Percentiles rank a stretch among this genome's conserved stretches.
phyloP scores from a whole-genome alignment of 176 grass and related monocot genomes.

The Metroxylon sagu region DNA sequence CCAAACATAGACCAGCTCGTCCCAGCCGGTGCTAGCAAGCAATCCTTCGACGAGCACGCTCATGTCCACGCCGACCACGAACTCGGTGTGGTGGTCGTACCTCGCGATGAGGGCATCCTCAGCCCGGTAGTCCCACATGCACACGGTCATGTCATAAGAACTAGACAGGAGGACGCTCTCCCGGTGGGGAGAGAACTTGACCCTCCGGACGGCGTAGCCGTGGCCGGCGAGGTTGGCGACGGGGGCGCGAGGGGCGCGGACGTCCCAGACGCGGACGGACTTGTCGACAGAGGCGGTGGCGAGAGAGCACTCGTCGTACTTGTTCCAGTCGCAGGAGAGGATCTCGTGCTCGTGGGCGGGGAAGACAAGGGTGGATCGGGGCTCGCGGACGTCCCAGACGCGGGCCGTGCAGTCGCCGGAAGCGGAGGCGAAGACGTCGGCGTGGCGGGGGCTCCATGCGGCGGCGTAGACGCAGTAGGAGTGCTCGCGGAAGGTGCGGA shows the following conservation, averaged over 20 bases:
- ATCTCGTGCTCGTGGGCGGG: slow-evolving; percentile 79
- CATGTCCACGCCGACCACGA: slow-evolving; percentile 72
- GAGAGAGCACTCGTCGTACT: slow-evolving; percentile 79
- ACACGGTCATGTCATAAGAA: slow-evolving; percentile 93
- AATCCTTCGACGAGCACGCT: slow-evolving; percentile 71
- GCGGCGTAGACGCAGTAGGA: slow-evolving; percentile 78
- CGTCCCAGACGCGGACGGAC: slow-evolving; percentile 79
- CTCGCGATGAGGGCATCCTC: slow-evolving; percentile 54
- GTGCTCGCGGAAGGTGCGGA: slow-evolving; percentile 77
- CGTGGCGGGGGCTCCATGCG: slow-evolving; percentile 69
- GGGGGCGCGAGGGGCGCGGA: slow-evolving; percentile 51
- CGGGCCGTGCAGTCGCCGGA: slow-evolving; percentile 67
- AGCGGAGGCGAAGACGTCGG: slow-evolving; percentile 66
- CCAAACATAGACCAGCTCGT: slow-evolving; percentile 71
- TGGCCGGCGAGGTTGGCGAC: slow-evolving; percentile 58
- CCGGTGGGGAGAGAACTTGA: slow-evolving; percentile 68
- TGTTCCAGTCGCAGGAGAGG: slow-evolving; percentile 82
- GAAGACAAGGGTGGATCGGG: slow-evolving; percentile 47
- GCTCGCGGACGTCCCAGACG: slow-evolving; percentile 79
- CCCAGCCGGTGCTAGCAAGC: slow-evolving; percentile 79
- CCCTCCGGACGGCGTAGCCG: slow-evolving; percentile 61
- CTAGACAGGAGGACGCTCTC: slow-evolving; percentile 71
- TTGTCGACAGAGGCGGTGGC: slow-evolving; percentile 83
- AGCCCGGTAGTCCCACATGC: slow-evolving; percentile 80
- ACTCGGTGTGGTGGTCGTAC: slow-evolving; percentile 77